Conservation (phyloP, 495 filamentous ascomycete species). For the Pseudomonodictys pantanalensis region DNA sequence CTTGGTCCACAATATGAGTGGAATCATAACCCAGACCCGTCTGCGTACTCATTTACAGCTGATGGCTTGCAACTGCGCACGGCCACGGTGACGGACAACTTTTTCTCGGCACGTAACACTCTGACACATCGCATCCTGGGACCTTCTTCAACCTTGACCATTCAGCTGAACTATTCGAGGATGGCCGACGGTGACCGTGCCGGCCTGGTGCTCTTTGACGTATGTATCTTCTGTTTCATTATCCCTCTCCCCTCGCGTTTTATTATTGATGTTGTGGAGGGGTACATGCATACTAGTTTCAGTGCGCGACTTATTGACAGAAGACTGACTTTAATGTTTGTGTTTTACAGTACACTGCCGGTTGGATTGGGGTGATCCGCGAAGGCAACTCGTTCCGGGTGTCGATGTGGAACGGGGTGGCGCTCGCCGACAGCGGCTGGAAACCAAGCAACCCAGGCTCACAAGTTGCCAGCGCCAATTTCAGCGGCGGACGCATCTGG, state of each 20-base stretch:
- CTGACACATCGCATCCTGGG: conserved; percentile 53
- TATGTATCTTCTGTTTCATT: neutral
- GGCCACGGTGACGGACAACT: conserved; percentile 49
- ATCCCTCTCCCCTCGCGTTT: neutral
- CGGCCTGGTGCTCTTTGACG: conserved; percentile 51
- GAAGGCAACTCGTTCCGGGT: conserved; percentile 27
- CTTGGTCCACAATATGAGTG: conserved; percentile 53
- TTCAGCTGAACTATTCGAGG: conserved; percentile 44
- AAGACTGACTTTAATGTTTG: neutral
- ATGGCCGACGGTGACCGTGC: conserved; percentile 53
- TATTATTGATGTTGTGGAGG: neutral
- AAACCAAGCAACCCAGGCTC: conserved; percentile 41
- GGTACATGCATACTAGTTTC: neutral
- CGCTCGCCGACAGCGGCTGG: conserved; percentile 40
- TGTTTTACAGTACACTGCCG: conserved; percentile 37
- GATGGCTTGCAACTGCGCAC: conserved; percentile 45
- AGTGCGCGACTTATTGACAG: neutral
- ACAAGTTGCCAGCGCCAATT: conserved; percentile 28
- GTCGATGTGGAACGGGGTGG: conserved; percentile 31
- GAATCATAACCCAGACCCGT: conserved; percentile 56
- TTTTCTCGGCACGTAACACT: conserved; percentile 55
- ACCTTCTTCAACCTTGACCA: conserved; percentile 45
- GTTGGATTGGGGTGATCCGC: conserved; percentile 49
- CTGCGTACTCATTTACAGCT: conserved; percentile 30
- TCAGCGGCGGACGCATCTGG: conserved; percentile 38